phyloP scores from a whole-genome alignment of 495 filamentous ascomycete species.

The Talaromyces wortmannii region DNA sequence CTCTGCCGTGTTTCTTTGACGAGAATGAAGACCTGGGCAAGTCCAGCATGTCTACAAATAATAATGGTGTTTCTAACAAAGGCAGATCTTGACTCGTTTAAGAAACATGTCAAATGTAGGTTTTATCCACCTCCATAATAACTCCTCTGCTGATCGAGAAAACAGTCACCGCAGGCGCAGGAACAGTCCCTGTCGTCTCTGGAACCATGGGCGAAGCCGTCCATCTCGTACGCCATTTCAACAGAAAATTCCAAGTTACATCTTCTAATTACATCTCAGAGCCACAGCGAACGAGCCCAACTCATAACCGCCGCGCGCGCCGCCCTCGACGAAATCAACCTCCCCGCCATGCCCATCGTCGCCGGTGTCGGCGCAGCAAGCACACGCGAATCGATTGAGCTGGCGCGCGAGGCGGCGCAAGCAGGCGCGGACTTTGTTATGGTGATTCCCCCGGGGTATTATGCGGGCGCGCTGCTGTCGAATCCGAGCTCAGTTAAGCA shows the following conservation, averaged over 20 bases:
- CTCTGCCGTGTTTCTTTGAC: background rate
- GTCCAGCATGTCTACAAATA: background rate
- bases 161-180: background rate
- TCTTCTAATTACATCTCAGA: constrained; percentile 5
- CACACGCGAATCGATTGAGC: constrained; percentile 61
- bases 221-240: constrained; percentile 33
- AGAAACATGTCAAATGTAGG: background rate
- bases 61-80: background rate
- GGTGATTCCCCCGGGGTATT: constrained; percentile 73
- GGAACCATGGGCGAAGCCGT: constrained; percentile 72
- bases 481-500: constrained; percentile 40
- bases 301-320: constrained; percentile 61
- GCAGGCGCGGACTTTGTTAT: constrained; percentile 71
- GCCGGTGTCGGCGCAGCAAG: constrained; percentile 72
- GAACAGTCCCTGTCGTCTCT: background rate
- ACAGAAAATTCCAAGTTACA: background rate
- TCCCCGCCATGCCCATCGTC: constrained; percentile 55
- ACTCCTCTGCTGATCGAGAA: background rate
- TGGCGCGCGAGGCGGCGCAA: constrained; percentile 58
- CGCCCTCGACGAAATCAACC: constrained; percentile 55
- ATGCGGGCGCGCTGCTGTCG: constrained; percentile 46
- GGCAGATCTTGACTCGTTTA: background rate
- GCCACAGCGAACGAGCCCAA: constrained; percentile 47
- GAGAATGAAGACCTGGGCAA: background rate
- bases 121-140: background rate